Evolutionary conservation across 2,329 filamentous ascomycete species (phyloP).

Genomic region (Fusarium agapanthi): DNA sequence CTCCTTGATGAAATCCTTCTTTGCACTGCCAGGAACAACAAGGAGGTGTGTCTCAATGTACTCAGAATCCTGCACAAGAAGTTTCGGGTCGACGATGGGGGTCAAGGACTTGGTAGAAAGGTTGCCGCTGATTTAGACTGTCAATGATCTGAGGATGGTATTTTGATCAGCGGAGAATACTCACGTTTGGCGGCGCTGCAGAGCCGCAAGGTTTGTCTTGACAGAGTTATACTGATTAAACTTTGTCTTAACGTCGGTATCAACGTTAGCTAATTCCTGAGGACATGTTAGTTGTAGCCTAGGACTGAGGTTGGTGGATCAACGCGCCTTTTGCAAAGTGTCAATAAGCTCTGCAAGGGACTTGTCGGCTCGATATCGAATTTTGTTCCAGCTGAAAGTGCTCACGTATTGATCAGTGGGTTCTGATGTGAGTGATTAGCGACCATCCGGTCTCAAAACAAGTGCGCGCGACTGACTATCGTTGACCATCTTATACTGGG

Average conservation of each 20-base stretch:
- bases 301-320: neutral
- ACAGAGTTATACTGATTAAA: slow-evolving; percentile 93
- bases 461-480: slow-evolving; percentile 71
- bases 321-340: slow-evolving; percentile 80
- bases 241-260: slow-evolving; percentile 95
- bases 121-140: slow-evolving; percentile 72
- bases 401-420: slow-evolving; percentile 94
- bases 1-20: slow-evolving; percentile 87
- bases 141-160: neutral
- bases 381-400: slow-evolving; percentile 95
- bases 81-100: slow-evolving; percentile 82
- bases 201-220: slow-evolving; percentile 81
- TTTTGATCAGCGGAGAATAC: slow-evolving; percentile 35
- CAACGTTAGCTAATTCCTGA: slow-evolving; percentile 87
- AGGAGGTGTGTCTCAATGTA: slow-evolving; percentile 96
- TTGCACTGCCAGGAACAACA: slow-evolving; percentile 80
- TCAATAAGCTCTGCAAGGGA: slow-evolving; percentile 87
- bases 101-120: slow-evolving; percentile 92
- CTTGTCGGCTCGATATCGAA: slow-evolving; percentile 95
- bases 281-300: slow-evolving; percentile 10
- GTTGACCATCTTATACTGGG: slow-evolving; percentile 91
- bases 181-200: slow-evolving; percentile 89
- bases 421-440: slow-evolving; percentile 63
- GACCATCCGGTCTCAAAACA: neutral
- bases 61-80: slow-evolving; percentile 89